Evolutionary conservation across 345 rosid genomes (phyloP).

Genomic region (Melaleuca alternifolia): DNA sequence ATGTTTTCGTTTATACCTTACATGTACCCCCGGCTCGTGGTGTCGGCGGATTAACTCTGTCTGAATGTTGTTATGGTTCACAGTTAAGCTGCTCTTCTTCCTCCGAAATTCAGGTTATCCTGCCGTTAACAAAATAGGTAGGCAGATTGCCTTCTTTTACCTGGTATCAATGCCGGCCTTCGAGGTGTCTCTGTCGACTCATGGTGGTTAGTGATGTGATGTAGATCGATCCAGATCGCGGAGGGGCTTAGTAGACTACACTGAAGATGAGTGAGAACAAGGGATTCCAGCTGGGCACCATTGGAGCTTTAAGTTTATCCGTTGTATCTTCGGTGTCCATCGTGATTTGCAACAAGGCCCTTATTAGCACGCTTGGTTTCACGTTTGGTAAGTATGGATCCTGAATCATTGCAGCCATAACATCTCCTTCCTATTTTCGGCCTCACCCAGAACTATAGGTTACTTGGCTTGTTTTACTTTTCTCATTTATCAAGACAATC

Average conservation of each 20-base stretch:
- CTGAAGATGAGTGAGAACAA: constrained; percentile 74
- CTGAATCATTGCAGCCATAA: background rate
- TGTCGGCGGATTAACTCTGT: background rate
- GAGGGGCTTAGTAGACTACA: constrained; percentile 18
- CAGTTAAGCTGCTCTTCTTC: constrained; percentile 8
- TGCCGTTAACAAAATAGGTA: background rate
- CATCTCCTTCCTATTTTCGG: background rate
- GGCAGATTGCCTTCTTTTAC: background rate
- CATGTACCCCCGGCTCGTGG: background rate
- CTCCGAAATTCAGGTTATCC: background rate
- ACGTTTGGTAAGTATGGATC: constrained; percentile 53
- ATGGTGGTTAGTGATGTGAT: background rate
- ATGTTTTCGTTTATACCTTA: background rate
- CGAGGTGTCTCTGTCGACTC: background rate
- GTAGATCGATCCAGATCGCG: constrained; percentile 46
- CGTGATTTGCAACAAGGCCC: constrained; percentile 99
- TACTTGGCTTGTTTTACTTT: too few relatives aligned
- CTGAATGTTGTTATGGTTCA: background rate
- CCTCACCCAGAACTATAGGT: background rate
- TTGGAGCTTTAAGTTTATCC: constrained; percentile 89
- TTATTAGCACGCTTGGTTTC: constrained; percentile 95
- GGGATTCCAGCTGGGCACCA: constrained; percentile 90
- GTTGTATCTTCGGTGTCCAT: constrained; percentile 99
- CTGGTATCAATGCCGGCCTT: background rate
- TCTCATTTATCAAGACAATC: background rate